These are phyloP conservation scores for Zygoascus bituminiphila DNA, from an alignment of 805 yeast species.

Conservation along the genomic window DNA sequence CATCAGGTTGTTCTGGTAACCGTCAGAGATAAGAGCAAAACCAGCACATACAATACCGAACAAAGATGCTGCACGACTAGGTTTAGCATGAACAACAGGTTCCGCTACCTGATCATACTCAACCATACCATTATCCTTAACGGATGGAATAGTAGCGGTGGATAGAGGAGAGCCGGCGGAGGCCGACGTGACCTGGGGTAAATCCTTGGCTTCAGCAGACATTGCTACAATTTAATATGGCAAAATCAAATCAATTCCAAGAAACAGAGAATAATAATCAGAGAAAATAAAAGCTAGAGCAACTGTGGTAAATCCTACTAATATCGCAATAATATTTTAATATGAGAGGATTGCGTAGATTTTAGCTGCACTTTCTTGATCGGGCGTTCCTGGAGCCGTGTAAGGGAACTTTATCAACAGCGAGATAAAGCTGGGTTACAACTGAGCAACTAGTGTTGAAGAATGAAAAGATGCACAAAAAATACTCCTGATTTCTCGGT, in stretches of 20 bases:
- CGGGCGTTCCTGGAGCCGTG: background rate
- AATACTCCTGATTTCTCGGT: too few species aligned
- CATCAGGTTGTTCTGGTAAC: constrained; percentile 69
- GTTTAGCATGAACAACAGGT: background rate
- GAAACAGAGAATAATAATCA: background rate
- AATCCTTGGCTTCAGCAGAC: background rate
- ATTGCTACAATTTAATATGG: too few species aligned
- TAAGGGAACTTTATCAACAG: background rate
- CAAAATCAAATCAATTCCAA: too few species aligned
- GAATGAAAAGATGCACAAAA: too few species aligned
- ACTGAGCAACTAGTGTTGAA: too few species aligned
- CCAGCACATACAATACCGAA: constrained; percentile 56
- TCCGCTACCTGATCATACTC: background rate
- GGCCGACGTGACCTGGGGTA: background rate
- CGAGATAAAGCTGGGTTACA: too few species aligned
- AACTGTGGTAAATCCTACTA: background rate
- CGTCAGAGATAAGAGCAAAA: constrained; percentile 68
- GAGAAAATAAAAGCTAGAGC: background rate
- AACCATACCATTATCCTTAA: background rate
- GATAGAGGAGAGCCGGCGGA: background rate
- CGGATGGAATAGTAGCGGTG: background rate
- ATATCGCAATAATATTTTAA: background rate
- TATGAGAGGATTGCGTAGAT: too few species aligned
- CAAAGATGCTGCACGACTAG: constrained; percentile 11
- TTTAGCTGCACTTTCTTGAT: too few species aligned